Conservation (phyloP, 2,329 filamentous ascomycete species). For the Aspergillus sp. region DNA sequence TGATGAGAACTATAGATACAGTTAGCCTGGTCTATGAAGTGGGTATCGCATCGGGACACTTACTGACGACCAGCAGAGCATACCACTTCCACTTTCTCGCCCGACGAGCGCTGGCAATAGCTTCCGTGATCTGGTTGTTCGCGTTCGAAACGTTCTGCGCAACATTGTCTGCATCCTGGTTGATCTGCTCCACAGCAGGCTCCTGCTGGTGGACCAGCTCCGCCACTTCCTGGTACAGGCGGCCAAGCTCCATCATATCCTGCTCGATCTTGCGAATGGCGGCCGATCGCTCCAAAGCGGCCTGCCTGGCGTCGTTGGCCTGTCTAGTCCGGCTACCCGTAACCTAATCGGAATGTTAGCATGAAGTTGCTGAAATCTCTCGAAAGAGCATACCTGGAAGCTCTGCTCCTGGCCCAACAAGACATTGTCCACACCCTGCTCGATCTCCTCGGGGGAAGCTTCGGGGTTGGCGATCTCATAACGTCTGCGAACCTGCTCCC, state of each 20-base stretch:
- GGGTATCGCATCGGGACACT: slow-evolving; percentile 39
- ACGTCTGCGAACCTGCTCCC: slow-evolving; percentile 83
- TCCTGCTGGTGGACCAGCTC: slow-evolving; percentile 85
- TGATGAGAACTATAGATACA: slow-evolving; percentile 51
- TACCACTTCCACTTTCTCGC: slow-evolving; percentile 96
- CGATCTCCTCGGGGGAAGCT: slow-evolving; percentile 75
- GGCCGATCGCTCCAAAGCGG: slow-evolving; percentile 77
- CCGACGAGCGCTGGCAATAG: slow-evolving; percentile 76
- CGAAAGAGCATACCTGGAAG: slow-evolving; percentile 67
- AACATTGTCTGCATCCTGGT: slow-evolving; percentile 83
- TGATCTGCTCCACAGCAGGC: slow-evolving; percentile 74
- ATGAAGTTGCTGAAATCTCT: background rate
- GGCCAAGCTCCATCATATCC: slow-evolving; percentile 82
- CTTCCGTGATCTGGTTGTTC: slow-evolving; percentile 79
- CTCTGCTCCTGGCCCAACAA: slow-evolving; percentile 70
- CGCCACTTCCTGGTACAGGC: slow-evolving; percentile 89
- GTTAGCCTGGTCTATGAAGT: background rate
- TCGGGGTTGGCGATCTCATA: slow-evolving; percentile 87
- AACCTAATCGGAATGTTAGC: slow-evolving; percentile 24
- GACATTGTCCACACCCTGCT: slow-evolving; percentile 71
- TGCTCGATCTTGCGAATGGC: slow-evolving; percentile 90
- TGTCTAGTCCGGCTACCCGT: slow-evolving; percentile 61
- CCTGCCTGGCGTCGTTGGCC: slow-evolving; percentile 76
- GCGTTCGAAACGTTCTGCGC: slow-evolving; percentile 81
- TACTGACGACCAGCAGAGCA: slow-evolving; percentile 73